phyloP scores from a whole-genome alignment of 208 protist genomes.

The Strigomonas oncopelti region DNA sequence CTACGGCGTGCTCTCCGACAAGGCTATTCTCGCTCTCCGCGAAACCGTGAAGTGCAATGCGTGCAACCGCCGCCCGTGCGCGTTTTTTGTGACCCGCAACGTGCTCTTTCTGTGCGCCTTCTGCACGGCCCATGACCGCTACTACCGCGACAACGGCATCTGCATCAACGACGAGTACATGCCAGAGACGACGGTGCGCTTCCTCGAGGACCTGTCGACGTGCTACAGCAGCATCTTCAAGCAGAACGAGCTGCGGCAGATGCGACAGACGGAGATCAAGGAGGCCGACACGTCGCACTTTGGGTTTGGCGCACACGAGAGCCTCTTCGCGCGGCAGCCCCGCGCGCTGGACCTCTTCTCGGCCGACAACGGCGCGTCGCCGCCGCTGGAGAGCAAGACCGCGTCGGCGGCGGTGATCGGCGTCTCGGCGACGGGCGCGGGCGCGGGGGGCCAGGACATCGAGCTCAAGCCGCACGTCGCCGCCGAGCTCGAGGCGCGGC shows the following conservation, averaged over 20 bases:
- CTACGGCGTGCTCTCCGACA: constrained; percentile 31
- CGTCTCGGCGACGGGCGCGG: background rate
- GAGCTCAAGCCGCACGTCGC: background rate
- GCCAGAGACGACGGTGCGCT: constrained; percentile 32
- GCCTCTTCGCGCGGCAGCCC: constrained; percentile 29
- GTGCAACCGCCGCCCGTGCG: constrained; percentile 48
- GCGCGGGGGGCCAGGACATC: background rate
- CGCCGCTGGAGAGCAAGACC: background rate
- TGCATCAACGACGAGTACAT: constrained; percentile 85
- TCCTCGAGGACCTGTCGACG: constrained; percentile 40
- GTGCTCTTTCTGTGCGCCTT: constrained; percentile 77
- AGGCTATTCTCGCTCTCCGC: constrained; percentile 42
- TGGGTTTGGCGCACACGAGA: constrained; percentile 14
- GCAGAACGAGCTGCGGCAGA: constrained; percentile 39
- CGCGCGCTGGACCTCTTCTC: background rate
- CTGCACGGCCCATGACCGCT: constrained; percentile 73
- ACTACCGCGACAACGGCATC: constrained; percentile 72
- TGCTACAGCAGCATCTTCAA: constrained; percentile 36
- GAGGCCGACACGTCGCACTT: constrained; percentile 36
- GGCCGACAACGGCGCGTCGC: background rate
- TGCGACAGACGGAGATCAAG: constrained; percentile 33
- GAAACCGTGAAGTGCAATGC: constrained; percentile 50
- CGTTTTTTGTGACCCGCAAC: constrained; percentile 60
- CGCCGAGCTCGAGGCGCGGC: background rate
- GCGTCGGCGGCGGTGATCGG: background rate